Conservation (phyloP, 257 asterid species). For the Ilex asprella region DNA sequence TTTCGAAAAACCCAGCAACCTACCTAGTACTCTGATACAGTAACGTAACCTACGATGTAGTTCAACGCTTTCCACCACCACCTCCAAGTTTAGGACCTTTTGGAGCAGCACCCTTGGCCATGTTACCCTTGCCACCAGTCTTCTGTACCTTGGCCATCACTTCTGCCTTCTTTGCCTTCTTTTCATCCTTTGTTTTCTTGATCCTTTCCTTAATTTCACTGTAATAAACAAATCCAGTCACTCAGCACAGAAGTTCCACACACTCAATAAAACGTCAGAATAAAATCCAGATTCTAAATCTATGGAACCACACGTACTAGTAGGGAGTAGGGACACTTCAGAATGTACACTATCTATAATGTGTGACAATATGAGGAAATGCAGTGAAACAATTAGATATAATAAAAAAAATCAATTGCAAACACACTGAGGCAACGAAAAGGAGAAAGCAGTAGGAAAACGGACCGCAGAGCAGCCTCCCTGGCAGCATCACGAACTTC, state of each 20-base stretch:
- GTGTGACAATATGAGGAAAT: no score
- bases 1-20: no score
- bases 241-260: not conserved
- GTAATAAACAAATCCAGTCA: not conserved
- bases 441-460: not conserved
- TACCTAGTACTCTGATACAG: no score
- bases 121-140: conserved; percentile 33
- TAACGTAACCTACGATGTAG: not conserved
- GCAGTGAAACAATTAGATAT: no score
- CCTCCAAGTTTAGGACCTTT: conserved; percentile 88
- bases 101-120: conserved; percentile 41
- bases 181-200: conserved; percentile 85
- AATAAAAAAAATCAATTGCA: no score
- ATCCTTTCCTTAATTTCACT: conserved; percentile 90
- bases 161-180: conserved; percentile 87
- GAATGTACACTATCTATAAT: no score
- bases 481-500: conserved; percentile 95
- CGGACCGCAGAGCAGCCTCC: conserved; percentile 84
- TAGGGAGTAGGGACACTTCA: no score
- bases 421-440: not conserved
- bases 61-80: conserved; percentile 76
- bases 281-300: no score
- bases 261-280: no score
- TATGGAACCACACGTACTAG: no score
- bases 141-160: conserved; percentile 53